Evolutionary conservation across 305 asterid genomes (phyloP), one percentile per base, ranked within the genome.

Genomic region (Fraxinus baroniana): DNA sequence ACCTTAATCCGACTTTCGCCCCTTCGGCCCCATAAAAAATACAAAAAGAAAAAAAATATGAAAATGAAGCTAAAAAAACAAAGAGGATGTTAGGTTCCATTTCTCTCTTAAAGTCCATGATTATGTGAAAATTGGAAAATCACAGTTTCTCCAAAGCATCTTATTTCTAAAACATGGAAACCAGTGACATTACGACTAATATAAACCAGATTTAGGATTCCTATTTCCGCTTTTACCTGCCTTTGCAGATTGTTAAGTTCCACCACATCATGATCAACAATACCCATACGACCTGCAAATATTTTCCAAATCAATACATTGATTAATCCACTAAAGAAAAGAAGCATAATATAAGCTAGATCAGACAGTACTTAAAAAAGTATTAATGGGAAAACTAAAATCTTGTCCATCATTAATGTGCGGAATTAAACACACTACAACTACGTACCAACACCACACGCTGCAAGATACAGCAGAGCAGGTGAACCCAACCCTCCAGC

Each of bases 401-500:
- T 18, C 3, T 57, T n/a, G 12, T 57, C 10, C 66, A 5, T 57
- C 22, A 5, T n/a, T n/a, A 18, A 7, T 57, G 10, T 18, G 26
- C 9, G 1, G 26, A 24, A 66, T 18, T 10, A 5, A 71, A 5
- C 10, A 20, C 22, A 46, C 3, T 32, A 66, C 26, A 30, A 30
- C 4, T 22, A 77, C 81, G 73, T 82, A 90, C 94, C 94, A 37
- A 89, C 81, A 39, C 94, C 94, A 75, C 90, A 94, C 15, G 99
- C 99, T 15, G 98, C 95, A 24, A 95, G 96, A 89, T 95, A 95
- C 17, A 95, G 89, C 85, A 95, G 83, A 83, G 97, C 98, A 32
- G 98, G 99, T 7, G 99, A 90, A 46, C 99, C 98, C 84, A 95
- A 87, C 28, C 99, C 99, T 84, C 99, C 99, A 74, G 99, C 99